Base-by-base conservation (phyloP, 2,329 filamentous ascomycete species). In the Geosmithia morbida region DNA sequence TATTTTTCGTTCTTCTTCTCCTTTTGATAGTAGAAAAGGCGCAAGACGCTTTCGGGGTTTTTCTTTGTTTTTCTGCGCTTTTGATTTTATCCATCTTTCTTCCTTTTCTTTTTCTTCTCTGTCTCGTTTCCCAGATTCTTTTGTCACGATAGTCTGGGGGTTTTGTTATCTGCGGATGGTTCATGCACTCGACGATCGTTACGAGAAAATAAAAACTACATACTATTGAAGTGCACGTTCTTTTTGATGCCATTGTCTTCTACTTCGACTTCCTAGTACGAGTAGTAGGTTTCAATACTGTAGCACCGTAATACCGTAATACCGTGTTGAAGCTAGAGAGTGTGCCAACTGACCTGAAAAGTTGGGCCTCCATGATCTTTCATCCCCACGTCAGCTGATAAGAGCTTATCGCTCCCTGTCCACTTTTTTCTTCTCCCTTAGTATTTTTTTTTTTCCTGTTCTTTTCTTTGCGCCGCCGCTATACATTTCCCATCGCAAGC, bases 171-270 rank as follows among this genome's bases (percentile, higher is more conserved):
- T 58, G 56, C 19, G 41, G 33, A 41, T 57, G 59, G 55, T 58
- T 59, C 56, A 60, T 62, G 60, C 57, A 56, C 62, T 56, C 54
- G 58, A 64, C 58, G 59, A 61, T 60, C 60, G 56, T 59, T 64
- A 58, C 57, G 57, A 59, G 33, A 37, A 37, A 37, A 13, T 16
- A 37, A 37, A 54, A 57, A 54, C 50, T 54, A 59, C 56, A 57
- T 57, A 55, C 60, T 62, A 64, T 58, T 60, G 65, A 63, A 61
- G 56, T 62, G 55, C 62, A 65, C 60, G 59, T 61, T 61, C 41
- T 19, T n/a, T 7, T 42, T 42, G 19, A 42, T 18, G 41, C n/a
- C 10, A 42, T 42, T 43, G 19, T 26, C 22, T 26, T 8, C 22
- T 26, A 26, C 22, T 26, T 26, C 22, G 4, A 8, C 8, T 8